Conservation (phyloP, 2,329 filamentous ascomycete genomes). For the Raffaelea deltoideospora region DNA sequence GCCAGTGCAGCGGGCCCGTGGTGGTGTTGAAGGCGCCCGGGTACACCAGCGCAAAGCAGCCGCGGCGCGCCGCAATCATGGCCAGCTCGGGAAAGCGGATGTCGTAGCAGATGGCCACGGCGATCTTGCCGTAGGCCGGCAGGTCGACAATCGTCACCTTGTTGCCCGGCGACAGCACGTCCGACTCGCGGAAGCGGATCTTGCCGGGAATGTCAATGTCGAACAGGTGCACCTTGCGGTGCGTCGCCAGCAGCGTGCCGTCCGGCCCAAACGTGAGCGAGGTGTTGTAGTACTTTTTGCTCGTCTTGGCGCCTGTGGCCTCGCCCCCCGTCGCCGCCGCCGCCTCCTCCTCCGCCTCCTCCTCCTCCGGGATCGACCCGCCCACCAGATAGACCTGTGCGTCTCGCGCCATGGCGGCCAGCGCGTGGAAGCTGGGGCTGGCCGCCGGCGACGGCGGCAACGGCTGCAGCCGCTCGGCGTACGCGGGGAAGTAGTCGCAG, state of each 20-base stretch:
- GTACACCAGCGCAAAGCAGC: slow-evolving; percentile 79
- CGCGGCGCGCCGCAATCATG: slow-evolving; percentile 70
- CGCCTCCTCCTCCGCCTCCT: slow-evolving; percentile 17
- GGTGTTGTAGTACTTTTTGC: slow-evolving; percentile 75
- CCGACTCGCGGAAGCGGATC: slow-evolving; percentile 81
- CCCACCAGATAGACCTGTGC: slow-evolving; percentile 71
- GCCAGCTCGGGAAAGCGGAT: slow-evolving; percentile 91
- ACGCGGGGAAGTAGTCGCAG: slow-evolving; percentile 74
- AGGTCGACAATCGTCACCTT: slow-evolving; percentile 74
- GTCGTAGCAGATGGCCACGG: slow-evolving; percentile 92
- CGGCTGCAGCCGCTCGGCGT: slow-evolving; percentile 75
- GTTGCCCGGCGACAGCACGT: slow-evolving; percentile 75
- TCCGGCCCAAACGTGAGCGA: slow-evolving; percentile 65
- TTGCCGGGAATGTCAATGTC: slow-evolving; percentile 95
- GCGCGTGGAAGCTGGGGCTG: slow-evolving; percentile 73
- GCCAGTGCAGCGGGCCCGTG: slow-evolving; percentile 86
- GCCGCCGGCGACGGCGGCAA: slow-evolving; percentile 55
- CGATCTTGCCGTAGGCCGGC: slow-evolving; percentile 77
- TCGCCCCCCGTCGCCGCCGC: too few species aligned
- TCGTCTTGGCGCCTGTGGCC: too few species aligned
- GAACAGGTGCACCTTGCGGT: slow-evolving; percentile 92
- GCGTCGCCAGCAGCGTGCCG: slow-evolving; percentile 68
- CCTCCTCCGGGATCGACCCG: slow-evolving; percentile 81
- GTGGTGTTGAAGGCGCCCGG: slow-evolving; percentile 96
- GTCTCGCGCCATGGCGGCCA: slow-evolving; percentile 65